A percentile compares a stretch with the other conserved stretches of the same genome.
These are phyloP conservation scores for Aechmea fasciata DNA, from an alignment of 176 grass and related monocot species.

Conservation along the genomic window DNA sequence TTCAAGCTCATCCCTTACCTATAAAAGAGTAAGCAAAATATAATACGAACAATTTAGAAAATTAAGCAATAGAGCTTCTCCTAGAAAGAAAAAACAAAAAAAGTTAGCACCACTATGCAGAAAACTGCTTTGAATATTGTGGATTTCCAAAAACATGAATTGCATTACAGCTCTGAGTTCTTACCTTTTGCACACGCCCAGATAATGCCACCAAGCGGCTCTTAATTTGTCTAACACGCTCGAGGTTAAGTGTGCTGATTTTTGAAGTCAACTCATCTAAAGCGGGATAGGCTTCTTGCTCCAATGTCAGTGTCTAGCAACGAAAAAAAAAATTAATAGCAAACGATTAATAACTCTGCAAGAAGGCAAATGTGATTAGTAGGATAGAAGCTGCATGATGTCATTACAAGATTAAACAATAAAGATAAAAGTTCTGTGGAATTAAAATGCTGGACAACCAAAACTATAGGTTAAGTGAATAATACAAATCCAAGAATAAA, in stretches of 20 bases:
- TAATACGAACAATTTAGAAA: constrained; percentile 5
- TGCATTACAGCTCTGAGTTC: not conserved
- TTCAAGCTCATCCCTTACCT: constrained; percentile 88
- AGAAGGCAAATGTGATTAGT: not conserved
- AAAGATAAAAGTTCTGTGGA: not conserved
- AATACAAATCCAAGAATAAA: not conserved
- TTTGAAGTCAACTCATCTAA: constrained; percentile 97
- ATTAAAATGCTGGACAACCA: constrained; percentile 2
- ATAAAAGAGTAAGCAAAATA: constrained; percentile 12
- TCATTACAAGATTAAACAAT: not conserved
- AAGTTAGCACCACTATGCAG: not conserved
- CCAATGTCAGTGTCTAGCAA: constrained; percentile 58
- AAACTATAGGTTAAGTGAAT: not conserved
- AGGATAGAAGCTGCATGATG: not conserved
- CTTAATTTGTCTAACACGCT: constrained; percentile 95
- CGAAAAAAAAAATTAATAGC: constrained; percentile 7
- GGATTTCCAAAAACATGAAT: not conserved
- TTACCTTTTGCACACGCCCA: constrained; percentile 91
- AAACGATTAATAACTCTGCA: constrained; percentile 10
- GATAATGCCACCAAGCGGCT: constrained; percentile 85
- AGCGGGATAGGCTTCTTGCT: constrained; percentile 97
- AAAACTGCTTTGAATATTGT: not conserved
- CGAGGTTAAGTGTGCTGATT: constrained; percentile 94
- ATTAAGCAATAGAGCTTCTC: constrained; percentile 2
- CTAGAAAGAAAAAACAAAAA: not conserved